phyloP scores from a whole-genome alignment of 1,284 basidiomycete genomes.

The Cerioporus squamosus region DNA sequence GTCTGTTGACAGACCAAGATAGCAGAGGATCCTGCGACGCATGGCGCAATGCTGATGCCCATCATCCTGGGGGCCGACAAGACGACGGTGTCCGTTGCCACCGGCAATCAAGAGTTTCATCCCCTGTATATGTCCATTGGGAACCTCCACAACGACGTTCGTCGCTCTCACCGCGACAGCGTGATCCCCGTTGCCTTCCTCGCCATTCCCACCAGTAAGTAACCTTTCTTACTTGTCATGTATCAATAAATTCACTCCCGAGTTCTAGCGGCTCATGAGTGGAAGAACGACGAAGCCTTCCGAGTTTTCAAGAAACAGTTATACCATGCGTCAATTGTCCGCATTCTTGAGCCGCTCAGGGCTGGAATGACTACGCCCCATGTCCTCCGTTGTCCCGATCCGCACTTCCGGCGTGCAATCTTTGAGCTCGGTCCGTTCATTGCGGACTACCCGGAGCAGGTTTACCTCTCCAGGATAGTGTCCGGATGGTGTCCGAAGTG shows the following conservation, averaged over 20 bases:
- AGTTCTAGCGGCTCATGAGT: no score
- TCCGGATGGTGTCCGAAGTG: constrained; percentile 15
- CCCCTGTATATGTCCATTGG: constrained; percentile 26
- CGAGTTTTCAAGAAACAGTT: constrained; percentile 13
- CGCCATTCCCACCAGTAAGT: no score
- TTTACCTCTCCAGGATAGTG: not conserved
- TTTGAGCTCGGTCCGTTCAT: constrained; percentile 9
- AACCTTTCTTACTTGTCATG: no score
- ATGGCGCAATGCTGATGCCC: not conserved
- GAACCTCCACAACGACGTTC: constrained; percentile 21
- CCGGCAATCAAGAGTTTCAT: constrained; percentile 25
- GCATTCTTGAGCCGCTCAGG: constrained; percentile 1
- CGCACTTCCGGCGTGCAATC: constrained; percentile 8
- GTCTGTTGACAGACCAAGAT: no score
- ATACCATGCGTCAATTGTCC: constrained; percentile 3
- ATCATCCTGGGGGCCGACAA: constrained; percentile 26
- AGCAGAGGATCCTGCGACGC: no score
- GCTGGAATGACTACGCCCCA: constrained; percentile 7
- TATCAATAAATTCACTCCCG: no score
- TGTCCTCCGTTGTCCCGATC: constrained; percentile 5
- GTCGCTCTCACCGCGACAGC: constrained; percentile 20
- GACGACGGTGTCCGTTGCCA: constrained; percentile 27
- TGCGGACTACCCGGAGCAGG: constrained; percentile 16
- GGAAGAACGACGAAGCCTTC: no score
- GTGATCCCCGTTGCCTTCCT: constrained; percentile 14